Conservation (phyloP, 371 early-diverging fungal species). For the Capillidium rhysosporum region DNA sequence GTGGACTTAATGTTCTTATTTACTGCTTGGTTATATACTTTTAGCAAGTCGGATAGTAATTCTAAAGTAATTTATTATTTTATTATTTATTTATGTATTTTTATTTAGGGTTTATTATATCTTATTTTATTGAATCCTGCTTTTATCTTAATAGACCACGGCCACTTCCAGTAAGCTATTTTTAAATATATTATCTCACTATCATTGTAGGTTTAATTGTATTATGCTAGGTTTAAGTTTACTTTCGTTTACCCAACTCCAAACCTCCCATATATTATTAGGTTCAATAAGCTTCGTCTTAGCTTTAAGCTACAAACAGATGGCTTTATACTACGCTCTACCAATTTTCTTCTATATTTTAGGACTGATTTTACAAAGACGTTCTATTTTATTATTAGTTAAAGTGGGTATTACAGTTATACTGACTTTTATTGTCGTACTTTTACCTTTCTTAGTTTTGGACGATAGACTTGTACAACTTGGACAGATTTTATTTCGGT, state of each 20-base stretch:
- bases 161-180: constrained; percentile 68
- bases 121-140: constrained; percentile 63
- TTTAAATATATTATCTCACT: too few species aligned
- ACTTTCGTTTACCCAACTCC: constrained; percentile 47
- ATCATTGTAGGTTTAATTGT: constrained; percentile 49
- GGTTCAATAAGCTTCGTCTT: constrained; percentile 63
- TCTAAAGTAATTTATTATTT: too few species aligned
- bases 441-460: constrained; percentile 34
- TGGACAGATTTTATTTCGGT: constrained; percentile 52
- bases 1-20: constrained; percentile 17
- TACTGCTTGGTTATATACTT: neutral
- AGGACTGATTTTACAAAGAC: constrained; percentile 16
- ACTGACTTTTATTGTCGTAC: constrained; percentile 33
- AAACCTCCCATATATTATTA: constrained; percentile 28
- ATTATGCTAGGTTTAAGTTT: constrained; percentile 82
- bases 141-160: constrained; percentile 79
- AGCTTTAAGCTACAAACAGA: constrained; percentile 80
- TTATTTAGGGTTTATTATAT: constrained; percentile 10
- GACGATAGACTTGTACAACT: constrained; percentile 17
- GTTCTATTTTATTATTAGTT: constrained; percentile 8
- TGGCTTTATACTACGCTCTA: constrained; percentile 85
- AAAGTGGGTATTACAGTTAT: constrained; percentile 57
- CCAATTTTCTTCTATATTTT: constrained; percentile 76
- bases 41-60: too few species aligned
- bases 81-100: neutral